Evolutionary conservation across 2,329 filamentous ascomycete genomes (phyloP).

Genomic region (Penicillium sp.): DNA sequence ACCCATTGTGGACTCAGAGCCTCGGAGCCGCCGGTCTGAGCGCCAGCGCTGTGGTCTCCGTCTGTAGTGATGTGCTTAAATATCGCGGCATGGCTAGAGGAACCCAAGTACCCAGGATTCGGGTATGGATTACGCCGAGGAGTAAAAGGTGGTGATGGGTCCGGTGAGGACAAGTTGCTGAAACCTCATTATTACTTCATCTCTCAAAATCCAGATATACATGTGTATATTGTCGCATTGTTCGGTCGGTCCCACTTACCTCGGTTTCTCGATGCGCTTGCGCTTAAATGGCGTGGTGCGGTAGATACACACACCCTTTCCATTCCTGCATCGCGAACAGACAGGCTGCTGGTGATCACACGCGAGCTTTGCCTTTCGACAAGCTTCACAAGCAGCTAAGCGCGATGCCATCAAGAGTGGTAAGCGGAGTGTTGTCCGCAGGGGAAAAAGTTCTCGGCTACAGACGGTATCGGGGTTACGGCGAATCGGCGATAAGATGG

Average conservation of each 20-base stretch:
- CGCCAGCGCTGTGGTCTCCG: conserved; percentile 10
- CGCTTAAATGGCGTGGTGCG: conserved; percentile 28
- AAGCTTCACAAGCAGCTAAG: conserved; percentile 25
- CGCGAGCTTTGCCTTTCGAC: conserved; percentile 25
- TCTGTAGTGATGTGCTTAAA: conserved; percentile 29
- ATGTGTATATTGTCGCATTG: background rate
- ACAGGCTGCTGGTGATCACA: conserved; percentile 25
- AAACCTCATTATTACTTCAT: background rate
- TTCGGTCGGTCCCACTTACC: conserved; percentile 9
- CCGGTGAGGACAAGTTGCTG: conserved; percentile 15
- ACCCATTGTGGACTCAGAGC: conserved; percentile 11
- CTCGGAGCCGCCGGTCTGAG: conserved; percentile 6
- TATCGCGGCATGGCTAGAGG: conserved; percentile 31
- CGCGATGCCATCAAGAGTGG: conserved; percentile 18
- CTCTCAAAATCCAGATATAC: background rate
- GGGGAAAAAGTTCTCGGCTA: conserved; percentile 17
- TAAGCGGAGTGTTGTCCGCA: conserved; percentile 10
- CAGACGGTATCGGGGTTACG: conserved; percentile 9
- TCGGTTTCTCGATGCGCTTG: conserved; percentile 20
- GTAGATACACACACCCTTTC: conserved; percentile 26
- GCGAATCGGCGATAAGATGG: conserved; percentile 21
- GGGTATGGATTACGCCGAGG: conserved; percentile 27
- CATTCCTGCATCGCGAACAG: conserved; percentile 20
- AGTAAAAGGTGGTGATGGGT: conserved; percentile 20
- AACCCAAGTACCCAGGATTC: conserved; percentile 30